phyloP scores from a whole-genome alignment of 306 rosid species.

The Nissolia schottii region DNA sequence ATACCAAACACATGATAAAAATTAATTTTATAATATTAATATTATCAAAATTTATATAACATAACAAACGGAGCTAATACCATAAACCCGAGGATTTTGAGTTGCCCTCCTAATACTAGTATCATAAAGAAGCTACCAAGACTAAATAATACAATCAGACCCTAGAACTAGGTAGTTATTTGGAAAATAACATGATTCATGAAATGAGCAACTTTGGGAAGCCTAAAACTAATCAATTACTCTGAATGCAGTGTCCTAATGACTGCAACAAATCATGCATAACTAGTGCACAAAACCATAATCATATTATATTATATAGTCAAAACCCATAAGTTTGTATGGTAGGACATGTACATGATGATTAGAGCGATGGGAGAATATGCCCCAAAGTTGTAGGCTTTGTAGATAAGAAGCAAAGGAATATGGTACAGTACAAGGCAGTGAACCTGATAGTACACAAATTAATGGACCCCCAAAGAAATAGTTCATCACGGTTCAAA shows the following conservation, averaged over 20 bases:
- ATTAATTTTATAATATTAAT: too few species aligned
- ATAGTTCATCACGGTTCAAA: slow-evolving; percentile 18
- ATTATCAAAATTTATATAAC: too few species aligned
- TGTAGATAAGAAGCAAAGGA: neutral
- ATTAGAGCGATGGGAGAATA: neutral
- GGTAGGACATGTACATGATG: neutral
- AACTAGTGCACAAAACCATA: neutral
- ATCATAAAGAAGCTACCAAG: neutral
- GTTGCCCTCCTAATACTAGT: neutral
- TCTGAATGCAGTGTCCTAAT: neutral
- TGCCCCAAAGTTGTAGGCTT: neutral
- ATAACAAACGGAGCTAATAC: too few species aligned
- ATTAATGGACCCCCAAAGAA: slow-evolving; percentile 18
- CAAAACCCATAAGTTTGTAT: neutral
- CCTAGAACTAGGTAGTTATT: neutral
- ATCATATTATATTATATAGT: neutral
- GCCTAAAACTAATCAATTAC: neutral
- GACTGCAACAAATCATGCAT: neutral
- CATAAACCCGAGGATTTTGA: too few species aligned
- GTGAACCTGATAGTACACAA: slow-evolving; percentile 5
- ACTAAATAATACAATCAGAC: neutral
- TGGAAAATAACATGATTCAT: neutral
- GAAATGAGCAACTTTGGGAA: neutral
- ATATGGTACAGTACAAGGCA: slow-evolving; percentile 29
- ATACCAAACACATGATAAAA: too few species aligned